These are phyloP conservation scores for Saccharomycopsis olivae DNA, from an alignment of 805 yeast species.

Conservation along the genomic window DNA sequence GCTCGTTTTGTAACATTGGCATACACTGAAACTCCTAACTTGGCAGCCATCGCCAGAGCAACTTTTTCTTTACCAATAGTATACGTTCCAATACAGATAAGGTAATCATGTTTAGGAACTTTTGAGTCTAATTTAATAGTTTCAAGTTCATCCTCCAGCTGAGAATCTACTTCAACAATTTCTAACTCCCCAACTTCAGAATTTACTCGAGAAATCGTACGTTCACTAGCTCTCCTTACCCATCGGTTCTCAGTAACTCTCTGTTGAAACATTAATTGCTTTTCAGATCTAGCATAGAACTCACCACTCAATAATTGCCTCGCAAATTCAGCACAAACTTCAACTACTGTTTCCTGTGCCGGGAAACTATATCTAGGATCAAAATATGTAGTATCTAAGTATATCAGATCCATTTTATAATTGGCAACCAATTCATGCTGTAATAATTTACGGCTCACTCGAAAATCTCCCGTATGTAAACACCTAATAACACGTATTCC, in stretches of 20 bases:
- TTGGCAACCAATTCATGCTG: slow-evolving; percentile 22
- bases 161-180: neutral
- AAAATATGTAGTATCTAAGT: slow-evolving; percentile 86
- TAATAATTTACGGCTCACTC: slow-evolving; percentile 51
- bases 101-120: slow-evolving; percentile 25
- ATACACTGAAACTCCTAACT: slow-evolving; percentile 43
- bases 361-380: slow-evolving; percentile 71
- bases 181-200: too few species aligned
- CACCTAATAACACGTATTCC: slow-evolving; percentile 25
- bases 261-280: slow-evolving; percentile 13
- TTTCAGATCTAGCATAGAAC: slow-evolving; percentile 10
- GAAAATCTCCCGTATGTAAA: slow-evolving; percentile 90
- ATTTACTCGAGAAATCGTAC: slow-evolving; percentile 17
- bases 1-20: slow-evolving; percentile 36
- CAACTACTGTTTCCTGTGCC: slow-evolving; percentile 58
- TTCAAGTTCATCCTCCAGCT: neutral
- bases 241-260: slow-evolving; percentile 33
- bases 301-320: slow-evolving; percentile 20
- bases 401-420: slow-evolving; percentile 45
- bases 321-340: slow-evolving; percentile 45
- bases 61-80: slow-evolving; percentile 87
- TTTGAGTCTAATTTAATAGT: neutral
- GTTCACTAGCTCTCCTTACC: too few species aligned
- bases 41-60: slow-evolving; percentile 54
- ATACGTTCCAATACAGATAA: slow-evolving; percentile 76